Evolutionary conservation across 2,329 filamentous ascomycete species (phyloP).

Genomic region (Ophiocordyceps unilateralis): DNA sequence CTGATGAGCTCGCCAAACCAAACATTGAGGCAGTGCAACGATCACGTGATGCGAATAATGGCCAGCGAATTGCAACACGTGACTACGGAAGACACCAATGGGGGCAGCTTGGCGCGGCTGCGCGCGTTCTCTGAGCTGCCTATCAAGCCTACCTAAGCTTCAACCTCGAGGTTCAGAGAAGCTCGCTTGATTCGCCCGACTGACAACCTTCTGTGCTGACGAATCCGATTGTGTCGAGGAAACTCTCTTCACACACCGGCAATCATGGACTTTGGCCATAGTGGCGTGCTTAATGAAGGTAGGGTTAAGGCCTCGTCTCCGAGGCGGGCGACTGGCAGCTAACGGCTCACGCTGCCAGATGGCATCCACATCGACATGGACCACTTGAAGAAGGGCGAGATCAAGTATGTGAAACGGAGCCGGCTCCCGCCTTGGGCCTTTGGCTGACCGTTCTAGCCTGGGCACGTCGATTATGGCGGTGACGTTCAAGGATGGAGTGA

Average conservation of each 20-base stretch:
- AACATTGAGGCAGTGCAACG: too few species aligned
- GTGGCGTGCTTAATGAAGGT: constrained; percentile 49
- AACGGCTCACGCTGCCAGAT: constrained; percentile 40
- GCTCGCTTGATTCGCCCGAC: neutral
- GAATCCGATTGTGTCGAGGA: neutral
- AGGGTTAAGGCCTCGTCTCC: constrained; percentile 7
- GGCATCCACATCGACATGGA: constrained; percentile 99
- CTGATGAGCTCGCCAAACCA: too few species aligned
- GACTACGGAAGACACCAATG: neutral
- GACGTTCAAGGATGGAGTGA: constrained; percentile 96
- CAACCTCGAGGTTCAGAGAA: neutral
- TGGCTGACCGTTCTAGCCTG: constrained; percentile 37
- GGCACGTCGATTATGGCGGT: constrained; percentile 99
- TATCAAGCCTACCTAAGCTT: constrained; percentile 7
- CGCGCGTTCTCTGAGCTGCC: constrained; percentile 30
- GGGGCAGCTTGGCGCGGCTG: constrained; percentile 10
- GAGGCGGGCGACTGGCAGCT: constrained; percentile 3
- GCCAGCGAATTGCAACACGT: too few species aligned
- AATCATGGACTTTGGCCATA: constrained; percentile 45
- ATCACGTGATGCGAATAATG: too few species aligned
- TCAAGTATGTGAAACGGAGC: constrained; percentile 53
- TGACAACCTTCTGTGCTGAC: neutral
- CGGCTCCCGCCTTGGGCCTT: neutral
- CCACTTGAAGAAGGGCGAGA: constrained; percentile 93
- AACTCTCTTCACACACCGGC: neutral